These are phyloP conservation scores for Cladosporium austrohemisphaericum DNA, from an alignment of 2,329 filamentous ascomycete genomes.

Conservation along the genomic window DNA sequence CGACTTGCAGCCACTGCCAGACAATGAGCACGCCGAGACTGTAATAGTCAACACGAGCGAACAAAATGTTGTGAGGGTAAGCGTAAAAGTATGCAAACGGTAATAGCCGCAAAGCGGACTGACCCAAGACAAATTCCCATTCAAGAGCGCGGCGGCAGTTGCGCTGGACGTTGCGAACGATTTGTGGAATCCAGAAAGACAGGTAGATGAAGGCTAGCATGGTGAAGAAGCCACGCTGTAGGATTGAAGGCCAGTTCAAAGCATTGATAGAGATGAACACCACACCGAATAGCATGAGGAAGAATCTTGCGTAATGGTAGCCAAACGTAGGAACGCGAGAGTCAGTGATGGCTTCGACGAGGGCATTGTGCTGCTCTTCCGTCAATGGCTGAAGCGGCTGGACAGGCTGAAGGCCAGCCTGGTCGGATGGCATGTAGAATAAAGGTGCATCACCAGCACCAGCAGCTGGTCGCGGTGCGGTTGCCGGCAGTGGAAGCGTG, in stretches of 20 bases:
- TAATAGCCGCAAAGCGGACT: constrained; percentile 71
- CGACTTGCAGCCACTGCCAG: constrained; percentile 87
- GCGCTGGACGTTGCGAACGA: constrained; percentile 81
- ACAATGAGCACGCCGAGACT: constrained; percentile 62
- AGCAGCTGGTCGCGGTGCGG: constrained; percentile 40
- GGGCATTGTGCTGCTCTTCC: constrained; percentile 18
- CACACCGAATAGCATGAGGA: constrained; percentile 55
- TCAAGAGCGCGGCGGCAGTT: constrained; percentile 89
- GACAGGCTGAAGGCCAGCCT: constrained; percentile 43
- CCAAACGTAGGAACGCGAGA: constrained; percentile 41
- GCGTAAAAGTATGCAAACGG: constrained; percentile 86
- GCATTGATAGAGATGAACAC: constrained; percentile 60
- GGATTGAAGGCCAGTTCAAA: constrained; percentile 51
- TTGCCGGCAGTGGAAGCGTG: constrained; percentile 50
- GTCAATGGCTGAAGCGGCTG: constrained; percentile 18
- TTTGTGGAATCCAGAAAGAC: constrained; percentile 90
- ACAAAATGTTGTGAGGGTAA: constrained; percentile 73
- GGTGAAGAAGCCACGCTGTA: constrained; percentile 57
- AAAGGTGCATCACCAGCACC: constrained; percentile 50
- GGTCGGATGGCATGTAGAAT: constrained; percentile 57
- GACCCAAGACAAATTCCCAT: constrained; percentile 85
- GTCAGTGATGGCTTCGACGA: constrained; percentile 37
- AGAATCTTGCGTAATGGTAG: constrained; percentile 59
- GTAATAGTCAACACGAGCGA: constrained; percentile 64
- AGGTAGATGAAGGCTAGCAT: constrained; percentile 69